These are phyloP conservation scores for Syncephalastrum sp. DNA, from an alignment of 371 early-diverging fungal genomes.

Conservation along the genomic window DNA sequence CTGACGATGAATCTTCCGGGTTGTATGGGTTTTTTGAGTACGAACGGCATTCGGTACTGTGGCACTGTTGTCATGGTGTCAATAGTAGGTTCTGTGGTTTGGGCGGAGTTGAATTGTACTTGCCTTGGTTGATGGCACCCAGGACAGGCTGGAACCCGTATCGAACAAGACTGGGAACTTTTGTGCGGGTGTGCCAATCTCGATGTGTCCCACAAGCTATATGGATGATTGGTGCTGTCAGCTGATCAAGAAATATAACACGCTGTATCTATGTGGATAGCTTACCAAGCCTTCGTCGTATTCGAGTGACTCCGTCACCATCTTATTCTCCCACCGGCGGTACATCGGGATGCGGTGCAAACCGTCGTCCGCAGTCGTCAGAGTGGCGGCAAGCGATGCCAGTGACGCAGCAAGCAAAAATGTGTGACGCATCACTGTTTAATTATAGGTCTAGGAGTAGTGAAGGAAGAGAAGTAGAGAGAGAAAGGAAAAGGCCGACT, in stretches of 20 bases:
- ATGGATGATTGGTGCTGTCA: neutral
- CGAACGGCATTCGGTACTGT: constrained; percentile 31
- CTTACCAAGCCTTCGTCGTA: constrained; percentile 44
- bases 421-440: constrained; percentile 8
- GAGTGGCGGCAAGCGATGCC: constrained; percentile 4
- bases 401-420: constrained; percentile 15
- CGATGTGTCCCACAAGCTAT: constrained; percentile 19
- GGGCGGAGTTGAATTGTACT: constrained; percentile 6
- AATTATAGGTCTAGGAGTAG: neutral
- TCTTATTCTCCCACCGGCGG: constrained; percentile 11
- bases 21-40: constrained; percentile 27
- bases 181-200: constrained; percentile 43
- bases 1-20: constrained; percentile 30
- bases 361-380: neutral
- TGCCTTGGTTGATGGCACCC: constrained; percentile 46
- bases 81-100: neutral
- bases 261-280: neutral
- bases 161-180: constrained; percentile 41
- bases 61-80: constrained; percentile 25
- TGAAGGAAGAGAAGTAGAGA: constrained; percentile 10
- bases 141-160: constrained; percentile 39
- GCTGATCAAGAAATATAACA: neutral
- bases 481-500: constrained; percentile 5
- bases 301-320: constrained; percentile 33
- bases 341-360: constrained; percentile 16